Evolutionary conservation across 345 rosid species (phyloP), one percentile per base, ranked within the genome.

Genomic region (Tarenaya hassleriana): DNA sequence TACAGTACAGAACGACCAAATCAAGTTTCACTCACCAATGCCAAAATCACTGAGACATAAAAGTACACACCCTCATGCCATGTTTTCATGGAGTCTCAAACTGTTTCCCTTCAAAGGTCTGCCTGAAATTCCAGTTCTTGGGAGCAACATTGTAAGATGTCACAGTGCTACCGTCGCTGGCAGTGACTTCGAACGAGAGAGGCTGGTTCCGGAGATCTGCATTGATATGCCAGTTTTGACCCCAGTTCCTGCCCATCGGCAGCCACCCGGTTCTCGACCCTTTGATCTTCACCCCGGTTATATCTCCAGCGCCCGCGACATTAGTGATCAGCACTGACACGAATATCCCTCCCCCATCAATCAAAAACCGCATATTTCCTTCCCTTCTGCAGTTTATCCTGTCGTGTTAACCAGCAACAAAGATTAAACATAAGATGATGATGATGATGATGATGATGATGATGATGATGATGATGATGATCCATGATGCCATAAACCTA

Each of bases 201-300:
- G 97, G 80, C 46, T 94, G 99, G 56, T 75, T 78, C 73, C 59
- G 77, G 44, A 94, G 70, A 67, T 94, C 76, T 2, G 89, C 96
- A 71, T 83, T 92, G 20, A 92, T 65, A 68, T 92, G 99, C 99
- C 99, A 92, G 63, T 92, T 92, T 47, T 92, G 99, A 20, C 99
- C 99, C 99, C 99, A 94, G 37, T 94, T 94, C 54, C 99, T 70
- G 54, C 95, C 99, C 99, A 88, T 94, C 2, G 80, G 77, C 68
- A 94, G 86, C 99, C 99, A 94, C 8, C 98, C 98, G 0, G 97
- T 90, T 74, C 18, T 81, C 40, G 88, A 78, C 14, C 95, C 97
- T 73, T 90, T 90, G 64, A 90, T 86, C 66, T 90, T 86, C 70
- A 86, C 79, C 7, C 77, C 94, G 34, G 76, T 75, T 41, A 77